Percentiles rank a stretch among this genome's conserved stretches.
phyloP scores from a whole-genome alignment of 306 rosid genomes.

The Sicyos baderoa region DNA sequence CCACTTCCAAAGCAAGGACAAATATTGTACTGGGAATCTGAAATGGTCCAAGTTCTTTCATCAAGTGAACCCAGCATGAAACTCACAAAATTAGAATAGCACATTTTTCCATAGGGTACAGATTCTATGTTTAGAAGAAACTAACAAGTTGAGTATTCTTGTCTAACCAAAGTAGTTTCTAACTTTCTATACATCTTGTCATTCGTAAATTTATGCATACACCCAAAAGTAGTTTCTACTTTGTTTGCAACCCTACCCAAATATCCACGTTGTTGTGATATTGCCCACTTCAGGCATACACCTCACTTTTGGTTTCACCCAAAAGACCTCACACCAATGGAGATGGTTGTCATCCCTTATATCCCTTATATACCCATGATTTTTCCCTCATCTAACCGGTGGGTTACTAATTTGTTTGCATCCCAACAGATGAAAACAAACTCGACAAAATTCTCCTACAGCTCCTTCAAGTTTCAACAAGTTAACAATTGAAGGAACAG shows the following conservation, averaged over 20 bases:
- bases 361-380: too few relatives aligned
- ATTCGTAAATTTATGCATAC: not conserved
- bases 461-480: slow-evolving; percentile 6
- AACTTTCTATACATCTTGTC: too few relatives aligned
- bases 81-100: not conserved
- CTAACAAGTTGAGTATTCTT: not conserved
- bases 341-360: too few relatives aligned
- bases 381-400: too few relatives aligned
- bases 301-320: too few relatives aligned
- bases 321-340: too few relatives aligned
- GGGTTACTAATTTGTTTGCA: too few relatives aligned
- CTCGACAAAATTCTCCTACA: not conserved
- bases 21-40: not conserved
- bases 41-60: not conserved
- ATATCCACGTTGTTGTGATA: too few relatives aligned
- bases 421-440: not conserved
- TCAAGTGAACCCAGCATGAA: not conserved
- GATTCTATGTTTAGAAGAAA: not conserved
- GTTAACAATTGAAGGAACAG: not conserved
- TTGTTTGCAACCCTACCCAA: too few relatives aligned
- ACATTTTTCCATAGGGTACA: not conserved
- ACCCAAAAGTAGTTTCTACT: too few relatives aligned
- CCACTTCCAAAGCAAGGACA: not conserved
- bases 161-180: not conserved
- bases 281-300: too few relatives aligned